These are phyloP conservation scores for Nitzschia putrida DNA, from an alignment of 108 stramenopile genomes.

Conservation along the genomic window DNA sequence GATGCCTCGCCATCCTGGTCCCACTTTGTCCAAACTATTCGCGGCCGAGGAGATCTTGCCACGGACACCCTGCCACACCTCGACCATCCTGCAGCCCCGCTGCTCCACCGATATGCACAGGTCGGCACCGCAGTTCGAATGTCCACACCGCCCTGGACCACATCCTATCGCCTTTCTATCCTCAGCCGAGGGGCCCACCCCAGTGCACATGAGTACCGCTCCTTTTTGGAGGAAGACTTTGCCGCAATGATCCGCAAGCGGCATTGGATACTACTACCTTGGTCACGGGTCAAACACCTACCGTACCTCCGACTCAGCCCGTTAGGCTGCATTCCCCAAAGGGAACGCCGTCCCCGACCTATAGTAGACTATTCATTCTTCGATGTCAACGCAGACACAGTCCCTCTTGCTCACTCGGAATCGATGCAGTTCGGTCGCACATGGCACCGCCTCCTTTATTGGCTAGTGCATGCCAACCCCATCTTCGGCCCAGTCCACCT, in stretches of 20 bases:
- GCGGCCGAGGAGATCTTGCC: too few relatives aligned
- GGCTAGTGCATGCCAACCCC: constrained; percentile 12
- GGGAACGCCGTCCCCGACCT: constrained; percentile 21
- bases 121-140: constrained; percentile 22
- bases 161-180: background rate
- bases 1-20: too few relatives aligned
- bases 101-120: constrained; percentile 10
- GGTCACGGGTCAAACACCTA: constrained; percentile 5
- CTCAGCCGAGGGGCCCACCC: constrained; percentile 25
- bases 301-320: constrained; percentile 32
- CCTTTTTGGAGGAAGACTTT: constrained; percentile 29
- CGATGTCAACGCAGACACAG: constrained; percentile 25
- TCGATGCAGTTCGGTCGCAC: constrained; percentile 48
- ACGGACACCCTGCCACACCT: too few relatives aligned
- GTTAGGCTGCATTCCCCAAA: constrained; percentile 36
- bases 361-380: constrained; percentile 35
- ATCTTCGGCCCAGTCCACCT: constrained; percentile 25
- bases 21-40: too few relatives aligned
- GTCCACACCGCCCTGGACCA: constrained; percentile 19
- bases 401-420: constrained; percentile 23
- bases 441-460: constrained; percentile 17
- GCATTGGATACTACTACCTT: constrained; percentile 34
- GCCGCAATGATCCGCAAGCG: constrained; percentile 20
- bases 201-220: constrained; percentile 4
- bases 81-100: constrained; percentile 21